phyloP scores from a whole-genome alignment of 148 eudicot species.

The Heliamphora exappendiculata region DNA sequence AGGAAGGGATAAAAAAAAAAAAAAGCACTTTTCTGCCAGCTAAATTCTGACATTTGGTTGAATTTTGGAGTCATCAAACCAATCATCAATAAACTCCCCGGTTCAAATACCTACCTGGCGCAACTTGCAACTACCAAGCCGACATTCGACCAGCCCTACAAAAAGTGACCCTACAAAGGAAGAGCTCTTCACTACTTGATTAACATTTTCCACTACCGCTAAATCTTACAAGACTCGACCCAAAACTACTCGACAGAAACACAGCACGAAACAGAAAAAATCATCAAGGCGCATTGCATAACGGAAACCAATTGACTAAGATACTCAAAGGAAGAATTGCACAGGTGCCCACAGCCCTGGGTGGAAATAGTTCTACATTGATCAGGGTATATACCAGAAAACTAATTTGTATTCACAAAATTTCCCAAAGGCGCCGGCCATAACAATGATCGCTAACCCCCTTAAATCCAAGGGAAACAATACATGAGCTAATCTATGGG shows the following conservation, averaged over 20 bases:
- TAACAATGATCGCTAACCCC: slow-evolving; percentile 45
- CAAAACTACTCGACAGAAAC: not conserved
- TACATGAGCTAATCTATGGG: slow-evolving; percentile 54
- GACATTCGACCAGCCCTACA: no score
- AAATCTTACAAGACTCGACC: not conserved
- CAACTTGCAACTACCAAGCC: no score
- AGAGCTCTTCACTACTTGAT: no score
- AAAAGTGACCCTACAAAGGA: no score
- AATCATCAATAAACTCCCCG: no score
- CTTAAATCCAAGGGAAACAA: slow-evolving; percentile 26
- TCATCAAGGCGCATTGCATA: no score
- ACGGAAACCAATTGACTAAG: not conserved
- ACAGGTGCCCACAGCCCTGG: slow-evolving; percentile 6
- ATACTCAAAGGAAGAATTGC: not conserved
- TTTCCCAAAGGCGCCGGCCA: slow-evolving; percentile 51
- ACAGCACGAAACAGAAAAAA: not conserved
- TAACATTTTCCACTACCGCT: no score
- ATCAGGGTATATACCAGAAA: slow-evolving; percentile 31
- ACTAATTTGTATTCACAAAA: slow-evolving; percentile 68
- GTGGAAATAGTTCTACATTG: slow-evolving; percentile 19
- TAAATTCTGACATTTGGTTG: no score
- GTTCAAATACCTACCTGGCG: no score
- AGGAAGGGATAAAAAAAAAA: no score
- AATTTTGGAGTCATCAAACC: no score
- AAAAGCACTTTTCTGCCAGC: no score